A percentile compares a stretch with the other conserved stretches of the same genome.
These are phyloP conservation scores for Oehlia diaphana DNA, from an alignment of 192 early-diverging fungal genomes.

Conservation along the genomic window DNA sequence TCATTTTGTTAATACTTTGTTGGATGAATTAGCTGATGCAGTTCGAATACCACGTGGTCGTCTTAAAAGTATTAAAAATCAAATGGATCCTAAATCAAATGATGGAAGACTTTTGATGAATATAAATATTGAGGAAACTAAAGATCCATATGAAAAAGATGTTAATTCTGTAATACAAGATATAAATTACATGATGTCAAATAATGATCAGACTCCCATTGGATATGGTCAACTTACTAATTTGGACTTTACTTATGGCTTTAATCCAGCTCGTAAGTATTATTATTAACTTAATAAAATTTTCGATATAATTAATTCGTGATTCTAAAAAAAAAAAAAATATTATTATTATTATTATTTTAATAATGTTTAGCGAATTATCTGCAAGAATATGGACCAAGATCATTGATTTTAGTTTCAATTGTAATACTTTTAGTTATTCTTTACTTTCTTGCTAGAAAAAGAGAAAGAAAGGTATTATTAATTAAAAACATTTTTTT, in stretches of 20 bases:
- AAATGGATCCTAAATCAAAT: background rate
- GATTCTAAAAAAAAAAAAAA: too few relatives aligned
- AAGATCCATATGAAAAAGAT: background rate
- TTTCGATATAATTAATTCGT: too few relatives aligned
- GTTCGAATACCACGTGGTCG: background rate
- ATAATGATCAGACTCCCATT: background rate
- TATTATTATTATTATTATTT: too few relatives aligned
- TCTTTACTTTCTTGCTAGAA: background rate
- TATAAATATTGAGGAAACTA: background rate
- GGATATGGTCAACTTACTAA: background rate
- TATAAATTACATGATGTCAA: background rate
- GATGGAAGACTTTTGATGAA: background rate
- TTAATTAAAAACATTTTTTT: too few relatives aligned
- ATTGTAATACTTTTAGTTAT: background rate
- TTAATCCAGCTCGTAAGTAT: background rate
- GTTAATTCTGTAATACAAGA: background rate
- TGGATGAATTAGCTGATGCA: background rate
- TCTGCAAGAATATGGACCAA: background rate
- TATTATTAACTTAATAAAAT: background rate
- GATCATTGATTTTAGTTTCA: background rate
- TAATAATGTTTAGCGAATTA: background rate
- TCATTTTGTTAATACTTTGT: background rate
- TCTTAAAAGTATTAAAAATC: background rate
- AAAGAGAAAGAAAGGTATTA: too few relatives aligned
- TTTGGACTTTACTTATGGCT: background rate